phyloP scores from a whole-genome alignment of 257 asterid genomes.

The Sherardia arvensis region DNA sequence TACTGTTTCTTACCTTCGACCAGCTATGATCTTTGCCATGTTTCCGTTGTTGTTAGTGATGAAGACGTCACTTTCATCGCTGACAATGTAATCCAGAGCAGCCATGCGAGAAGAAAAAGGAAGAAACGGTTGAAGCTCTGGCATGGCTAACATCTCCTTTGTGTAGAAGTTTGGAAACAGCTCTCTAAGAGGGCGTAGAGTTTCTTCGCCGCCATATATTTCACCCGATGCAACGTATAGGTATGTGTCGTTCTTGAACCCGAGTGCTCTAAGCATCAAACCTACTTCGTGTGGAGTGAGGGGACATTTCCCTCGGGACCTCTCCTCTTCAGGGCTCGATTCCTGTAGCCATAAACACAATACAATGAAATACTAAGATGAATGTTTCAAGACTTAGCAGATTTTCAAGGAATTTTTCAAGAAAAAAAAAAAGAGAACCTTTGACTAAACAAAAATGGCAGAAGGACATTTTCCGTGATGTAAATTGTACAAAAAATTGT shows the following conservation, averaged over 20 bases:
- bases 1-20: conserved; percentile 58
- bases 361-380: background rate
- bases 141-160: conserved; percentile 80
- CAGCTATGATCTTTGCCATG: conserved; percentile 99
- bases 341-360: conserved; percentile 39
- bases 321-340: conserved; percentile 85
- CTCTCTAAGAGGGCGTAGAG: conserved; percentile 84
- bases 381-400: background rate
- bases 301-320: conserved; percentile 94
- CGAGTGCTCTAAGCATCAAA: conserved; percentile 89
- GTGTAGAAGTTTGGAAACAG: conserved; percentile 93
- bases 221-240: conserved; percentile 97
- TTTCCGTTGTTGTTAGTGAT: conserved; percentile 95
- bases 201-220: conserved; percentile 96
- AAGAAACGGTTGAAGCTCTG: conserved; percentile 65
- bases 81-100: conserved; percentile 83
- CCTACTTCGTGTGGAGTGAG: conserved; percentile 98
- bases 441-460: background rate
- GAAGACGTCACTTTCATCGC: conserved; percentile 96
- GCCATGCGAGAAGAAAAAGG: conserved; percentile 95
- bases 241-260: conserved; percentile 72
- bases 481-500: too few species aligned
- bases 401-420: background rate
- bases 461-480: background rate
- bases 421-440: background rate